Conservation (phyloP, 2,329 filamentous ascomycete species). For the Cordyceps fumosorosea region DNA sequence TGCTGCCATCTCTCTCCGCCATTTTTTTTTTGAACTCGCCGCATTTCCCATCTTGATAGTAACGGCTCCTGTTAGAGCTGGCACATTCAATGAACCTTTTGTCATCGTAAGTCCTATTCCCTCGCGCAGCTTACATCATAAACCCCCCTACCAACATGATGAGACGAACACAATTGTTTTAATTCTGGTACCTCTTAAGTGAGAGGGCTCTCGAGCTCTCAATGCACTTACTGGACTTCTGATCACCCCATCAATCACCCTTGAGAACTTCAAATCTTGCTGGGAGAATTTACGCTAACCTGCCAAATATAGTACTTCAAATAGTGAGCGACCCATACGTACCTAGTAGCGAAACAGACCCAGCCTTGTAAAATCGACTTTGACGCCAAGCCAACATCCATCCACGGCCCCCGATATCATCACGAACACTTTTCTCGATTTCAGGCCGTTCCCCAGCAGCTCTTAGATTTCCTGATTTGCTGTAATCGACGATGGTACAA, state of each 20-base stretch:
- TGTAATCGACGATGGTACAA: constrained; percentile 4
- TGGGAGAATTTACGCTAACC: background rate
- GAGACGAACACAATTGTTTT: constrained; percentile 52
- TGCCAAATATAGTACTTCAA: background rate
- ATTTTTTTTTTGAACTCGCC: background rate
- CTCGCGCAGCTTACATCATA: background rate
- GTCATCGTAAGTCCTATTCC: constrained; percentile 6
- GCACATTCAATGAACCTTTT: background rate
- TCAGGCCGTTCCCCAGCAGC: background rate
- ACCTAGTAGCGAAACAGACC: background rate
- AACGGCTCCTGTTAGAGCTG: background rate
- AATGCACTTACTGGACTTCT: constrained; percentile 87
- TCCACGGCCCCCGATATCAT: background rate
- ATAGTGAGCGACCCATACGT: background rate
- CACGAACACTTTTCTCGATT: background rate
- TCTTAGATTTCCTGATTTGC: constrained; percentile 5
- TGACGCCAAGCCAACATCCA: background rate
- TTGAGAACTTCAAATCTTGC: background rate
- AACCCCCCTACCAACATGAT: constrained; percentile 49
- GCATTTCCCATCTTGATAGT: background rate
- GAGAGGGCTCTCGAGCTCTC: constrained; percentile 54
- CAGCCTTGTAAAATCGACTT: background rate
- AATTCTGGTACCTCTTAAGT: constrained; percentile 99
- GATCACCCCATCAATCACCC: constrained; percentile 33
- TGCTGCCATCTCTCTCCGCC: constrained; percentile 9